Conservation (phyloP, 768 basidiomycete genomes). For the Hysterangium stoloniferum region DNA sequence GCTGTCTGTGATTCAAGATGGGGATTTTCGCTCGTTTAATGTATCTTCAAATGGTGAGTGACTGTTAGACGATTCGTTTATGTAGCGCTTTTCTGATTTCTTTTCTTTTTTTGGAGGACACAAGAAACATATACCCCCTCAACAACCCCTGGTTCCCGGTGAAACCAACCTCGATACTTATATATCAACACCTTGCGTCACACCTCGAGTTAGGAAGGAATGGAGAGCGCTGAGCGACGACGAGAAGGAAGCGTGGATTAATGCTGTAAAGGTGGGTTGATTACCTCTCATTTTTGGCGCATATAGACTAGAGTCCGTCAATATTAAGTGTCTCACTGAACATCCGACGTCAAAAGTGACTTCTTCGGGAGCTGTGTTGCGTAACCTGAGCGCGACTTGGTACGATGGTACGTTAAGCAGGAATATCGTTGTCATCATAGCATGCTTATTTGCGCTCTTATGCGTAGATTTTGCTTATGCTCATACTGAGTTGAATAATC, state of each 20-base stretch:
- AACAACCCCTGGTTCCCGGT: too few relatives aligned
- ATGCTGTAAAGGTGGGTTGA: constrained; percentile 9
- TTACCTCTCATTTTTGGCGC: neutral
- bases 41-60: too few relatives aligned
- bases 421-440: neutral
- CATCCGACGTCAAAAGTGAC: neutral
- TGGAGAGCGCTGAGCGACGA: neutral
- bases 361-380: neutral
- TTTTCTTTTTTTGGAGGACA: too few relatives aligned
- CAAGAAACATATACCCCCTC: too few relatives aligned
- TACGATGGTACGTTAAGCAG: constrained; percentile 2
- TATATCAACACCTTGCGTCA: neutral
- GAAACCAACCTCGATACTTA: too few relatives aligned
- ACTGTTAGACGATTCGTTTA: too few relatives aligned
- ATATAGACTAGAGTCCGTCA: neutral
- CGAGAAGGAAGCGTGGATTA: constrained; percentile 4
- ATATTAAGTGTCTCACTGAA: neutral
- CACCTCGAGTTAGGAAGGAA: constrained; percentile 4
- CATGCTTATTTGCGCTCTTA: neutral
- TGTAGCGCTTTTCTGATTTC: too few relatives aligned
- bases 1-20: too few relatives aligned
- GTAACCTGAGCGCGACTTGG: neutral
- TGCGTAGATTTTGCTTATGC: constrained; percentile 3
- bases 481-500: neutral
- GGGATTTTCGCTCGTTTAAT: too few relatives aligned